Base-by-base conservation (phyloP, 164 flowering plant genomes). In the Pachysandra terminalis region DNA sequence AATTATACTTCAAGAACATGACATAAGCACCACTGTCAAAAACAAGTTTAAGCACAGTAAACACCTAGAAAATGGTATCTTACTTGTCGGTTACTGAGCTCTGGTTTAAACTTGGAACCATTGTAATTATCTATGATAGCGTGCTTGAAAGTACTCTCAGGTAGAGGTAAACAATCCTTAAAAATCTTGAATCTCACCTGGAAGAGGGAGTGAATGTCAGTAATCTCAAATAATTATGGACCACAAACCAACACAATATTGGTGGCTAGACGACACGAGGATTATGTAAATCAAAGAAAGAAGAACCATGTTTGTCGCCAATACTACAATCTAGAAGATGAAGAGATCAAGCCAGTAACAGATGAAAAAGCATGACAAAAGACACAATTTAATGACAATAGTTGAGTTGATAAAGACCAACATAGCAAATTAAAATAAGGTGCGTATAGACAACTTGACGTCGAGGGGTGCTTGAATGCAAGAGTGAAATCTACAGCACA, bases 141-240 rank as follows among this genome's bases (percentile, higher is more conserved):
- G 57, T 70, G 57, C 70, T 49, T 82, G 68, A 86, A 86, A 26
- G 68, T 59, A 56, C 68, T 72, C 75, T 82, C 86, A 12, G 80
- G 77, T 37, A 86, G 64, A 55, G 90, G 87, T 61, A 78, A 68
- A 68, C 85, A 81, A 25, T 84, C 87, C 74, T 61, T 75, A 56
- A 24, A 28, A 60, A 86, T 79, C 54, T 67, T 71, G 68, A 86
- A 86, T 22, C 67, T 74, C 61, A 84, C 85, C 90, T 86, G 64
- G 40, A 57, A 40, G 26, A 26, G 16, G 5, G 8, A 12, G n/a
- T n/a, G 26, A 24, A 37, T n/a, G 16, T 45, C 1, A 45, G 51
- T 3, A 45, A 15, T 45, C 14, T 45, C 17, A 45, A 45, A 45
- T 45, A 10, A 2, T 3, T 10, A 45, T 45, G 14, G 51, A 32